Conservation (phyloP, 2,329 filamentous ascomycete species). For the Diaporthe sp. region DNA sequence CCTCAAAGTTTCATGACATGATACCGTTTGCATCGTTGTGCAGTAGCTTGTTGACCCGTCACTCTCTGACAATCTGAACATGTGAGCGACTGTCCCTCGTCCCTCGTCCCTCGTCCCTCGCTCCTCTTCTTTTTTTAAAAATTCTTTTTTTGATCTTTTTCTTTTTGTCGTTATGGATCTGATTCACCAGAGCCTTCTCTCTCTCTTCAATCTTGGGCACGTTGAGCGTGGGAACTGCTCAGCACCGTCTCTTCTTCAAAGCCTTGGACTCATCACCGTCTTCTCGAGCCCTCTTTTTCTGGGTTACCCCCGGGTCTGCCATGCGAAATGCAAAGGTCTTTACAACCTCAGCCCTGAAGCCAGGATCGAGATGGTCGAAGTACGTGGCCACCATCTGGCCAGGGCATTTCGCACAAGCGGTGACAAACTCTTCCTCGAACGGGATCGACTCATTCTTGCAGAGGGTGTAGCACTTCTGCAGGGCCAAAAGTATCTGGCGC, state of each 20-base stretch:
- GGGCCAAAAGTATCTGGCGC: background rate
- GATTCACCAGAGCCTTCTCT: no score
- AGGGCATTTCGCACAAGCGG: conserved; percentile 44
- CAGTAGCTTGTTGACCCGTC: no score
- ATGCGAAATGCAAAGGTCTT: conserved; percentile 12
- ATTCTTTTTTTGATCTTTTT: background rate
- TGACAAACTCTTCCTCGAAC: conserved; percentile 42
- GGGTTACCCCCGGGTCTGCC: background rate
- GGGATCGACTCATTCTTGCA: conserved; percentile 44
- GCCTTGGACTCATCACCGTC: background rate
- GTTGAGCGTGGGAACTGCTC: background rate
- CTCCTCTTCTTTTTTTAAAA: background rate
- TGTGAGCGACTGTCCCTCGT: background rate
- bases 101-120: background rate
- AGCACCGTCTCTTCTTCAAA: background rate
- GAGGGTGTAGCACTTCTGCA: conserved; percentile 39
- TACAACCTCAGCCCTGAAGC: conserved; percentile 39
- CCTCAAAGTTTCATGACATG: background rate
- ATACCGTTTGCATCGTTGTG: background rate
- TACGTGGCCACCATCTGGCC: conserved; percentile 43
- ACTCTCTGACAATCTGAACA: background rate
- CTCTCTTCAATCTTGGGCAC: background rate
- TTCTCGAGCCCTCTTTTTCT: background rate
- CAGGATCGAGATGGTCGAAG: conserved; percentile 42
- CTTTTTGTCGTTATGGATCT: background rate